These are phyloP conservation scores for Rhizoclosmatium globosum DNA, from an alignment of 192 early-diverging fungal genomes.

Conservation along the genomic window DNA sequence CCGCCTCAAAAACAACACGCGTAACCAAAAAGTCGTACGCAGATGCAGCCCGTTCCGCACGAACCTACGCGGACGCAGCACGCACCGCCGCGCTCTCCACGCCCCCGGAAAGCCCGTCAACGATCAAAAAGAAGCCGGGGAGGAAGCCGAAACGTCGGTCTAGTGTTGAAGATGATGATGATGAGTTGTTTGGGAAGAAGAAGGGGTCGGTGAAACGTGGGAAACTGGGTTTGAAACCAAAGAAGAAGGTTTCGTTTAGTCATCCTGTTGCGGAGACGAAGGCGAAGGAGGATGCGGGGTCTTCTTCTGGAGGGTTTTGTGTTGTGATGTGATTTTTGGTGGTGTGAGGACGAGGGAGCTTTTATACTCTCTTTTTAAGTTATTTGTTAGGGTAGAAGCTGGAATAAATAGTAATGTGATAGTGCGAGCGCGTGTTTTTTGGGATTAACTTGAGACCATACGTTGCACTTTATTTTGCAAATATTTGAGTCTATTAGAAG, in stretches of 20 bases:
- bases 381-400: not conserved
- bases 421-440: not conserved
- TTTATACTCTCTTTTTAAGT: not conserved
- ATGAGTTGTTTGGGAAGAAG: not conserved
- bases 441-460: conserved; percentile 16
- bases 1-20: not conserved
- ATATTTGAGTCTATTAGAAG: conserved; percentile 15
- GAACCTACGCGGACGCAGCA: not conserved
- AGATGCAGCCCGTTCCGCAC: not conserved
- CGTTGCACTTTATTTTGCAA: conserved; percentile 22
- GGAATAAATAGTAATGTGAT: not conserved
- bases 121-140: not conserved
- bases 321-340: not conserved
- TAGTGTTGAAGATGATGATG: no score
- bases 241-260: not conserved
- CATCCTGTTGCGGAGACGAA: no score
- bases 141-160: not conserved
- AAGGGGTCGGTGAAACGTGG: not conserved
- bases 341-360: not conserved
- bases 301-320: not conserved
- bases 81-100: not conserved
- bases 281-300: not conserved
- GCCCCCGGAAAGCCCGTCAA: not conserved
- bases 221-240: not conserved
- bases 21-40: not conserved